Evolutionary conservation across 2,329 filamentous ascomycete species (phyloP).

Genomic region (Colletotrichum nymphaeae): DNA sequence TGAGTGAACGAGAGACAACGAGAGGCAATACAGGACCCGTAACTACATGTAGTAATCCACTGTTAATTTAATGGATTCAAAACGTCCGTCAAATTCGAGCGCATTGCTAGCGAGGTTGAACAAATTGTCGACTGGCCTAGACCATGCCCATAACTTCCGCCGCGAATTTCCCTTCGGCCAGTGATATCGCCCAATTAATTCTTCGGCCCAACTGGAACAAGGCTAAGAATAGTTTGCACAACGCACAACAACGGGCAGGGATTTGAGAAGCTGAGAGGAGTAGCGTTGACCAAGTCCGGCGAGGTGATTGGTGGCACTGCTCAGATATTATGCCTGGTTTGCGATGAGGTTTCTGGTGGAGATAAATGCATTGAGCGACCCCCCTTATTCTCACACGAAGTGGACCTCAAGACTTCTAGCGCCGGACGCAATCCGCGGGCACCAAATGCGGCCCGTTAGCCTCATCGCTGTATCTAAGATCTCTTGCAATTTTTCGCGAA

Average conservation of each 20-base stretch:
- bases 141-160: neutral
- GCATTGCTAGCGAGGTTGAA: too few relatives aligned
- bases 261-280: neutral
- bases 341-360: neutral
- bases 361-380: neutral
- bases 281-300: neutral
- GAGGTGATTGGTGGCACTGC: neutral
- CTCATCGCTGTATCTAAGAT: neutral
- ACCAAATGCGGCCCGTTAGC: slow-evolving; percentile 4
- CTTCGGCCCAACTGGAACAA: neutral
- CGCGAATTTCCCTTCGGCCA: neutral
- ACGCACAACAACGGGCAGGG: neutral
- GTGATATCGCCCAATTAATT: neutral
- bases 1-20: neutral
- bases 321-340: neutral
- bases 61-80: neutral
- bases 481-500: neutral
- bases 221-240: neutral
- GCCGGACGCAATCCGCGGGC: neutral
- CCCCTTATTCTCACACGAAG: neutral
- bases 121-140: neutral
- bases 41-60: neutral
- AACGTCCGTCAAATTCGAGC: neutral
- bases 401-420: neutral
- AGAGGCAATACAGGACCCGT: neutral